phyloP scores from a whole-genome alignment of 139 green algal genomes.

The Tetraselmis chui region DNA sequence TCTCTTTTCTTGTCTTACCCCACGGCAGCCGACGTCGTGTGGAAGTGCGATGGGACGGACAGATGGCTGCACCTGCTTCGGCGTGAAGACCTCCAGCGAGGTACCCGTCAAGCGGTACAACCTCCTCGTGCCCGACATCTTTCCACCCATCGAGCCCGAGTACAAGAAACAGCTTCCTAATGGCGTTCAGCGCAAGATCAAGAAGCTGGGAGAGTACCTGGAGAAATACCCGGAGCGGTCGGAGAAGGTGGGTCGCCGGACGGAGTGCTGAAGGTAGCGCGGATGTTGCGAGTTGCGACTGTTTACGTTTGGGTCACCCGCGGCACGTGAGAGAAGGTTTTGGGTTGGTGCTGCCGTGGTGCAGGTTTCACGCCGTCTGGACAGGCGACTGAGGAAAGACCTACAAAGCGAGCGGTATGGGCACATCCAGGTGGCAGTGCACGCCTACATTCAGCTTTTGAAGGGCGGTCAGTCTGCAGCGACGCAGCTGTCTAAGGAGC shows the following conservation, averaged over 20 bases:
- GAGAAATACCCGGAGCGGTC: slow-evolving; percentile 40
- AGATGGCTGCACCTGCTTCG: slow-evolving; percentile 44
- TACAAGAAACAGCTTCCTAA: slow-evolving; percentile 20
- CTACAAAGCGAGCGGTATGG: slow-evolving; percentile 21
- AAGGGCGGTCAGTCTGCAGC: slow-evolving; percentile 2
- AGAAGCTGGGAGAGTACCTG: slow-evolving; percentile 45
- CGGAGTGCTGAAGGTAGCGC: too few species aligned
- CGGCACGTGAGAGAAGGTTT: too few species aligned
- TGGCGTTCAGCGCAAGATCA: slow-evolving; percentile 34
- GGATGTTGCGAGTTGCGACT: too few species aligned
- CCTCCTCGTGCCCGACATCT: slow-evolving; percentile 48
- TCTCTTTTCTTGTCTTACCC: too few species aligned
- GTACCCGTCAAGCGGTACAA: slow-evolving; percentile 55
- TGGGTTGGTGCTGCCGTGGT: too few species aligned
- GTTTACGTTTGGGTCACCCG: too few species aligned
- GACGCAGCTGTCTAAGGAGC: slow-evolving; percentile 35
- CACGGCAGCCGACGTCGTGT: too few species aligned
- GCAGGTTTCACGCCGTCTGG: slow-evolving; percentile 45
- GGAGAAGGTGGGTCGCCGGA: slow-evolving; percentile 49
- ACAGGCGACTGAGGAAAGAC: slow-evolving; percentile 30
- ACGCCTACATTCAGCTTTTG: slow-evolving; percentile 35
- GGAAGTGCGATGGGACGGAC: neutral
- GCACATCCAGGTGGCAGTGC: slow-evolving; percentile 35
- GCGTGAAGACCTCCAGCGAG: slow-evolving; percentile 30
- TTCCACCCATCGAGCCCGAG: slow-evolving; percentile 27